Percentiles rank a stretch among this genome's conserved stretches.
Evolutionary conservation across 148 eudicot species (phyloP).

Genomic region (Persicaria maculosa): DNA sequence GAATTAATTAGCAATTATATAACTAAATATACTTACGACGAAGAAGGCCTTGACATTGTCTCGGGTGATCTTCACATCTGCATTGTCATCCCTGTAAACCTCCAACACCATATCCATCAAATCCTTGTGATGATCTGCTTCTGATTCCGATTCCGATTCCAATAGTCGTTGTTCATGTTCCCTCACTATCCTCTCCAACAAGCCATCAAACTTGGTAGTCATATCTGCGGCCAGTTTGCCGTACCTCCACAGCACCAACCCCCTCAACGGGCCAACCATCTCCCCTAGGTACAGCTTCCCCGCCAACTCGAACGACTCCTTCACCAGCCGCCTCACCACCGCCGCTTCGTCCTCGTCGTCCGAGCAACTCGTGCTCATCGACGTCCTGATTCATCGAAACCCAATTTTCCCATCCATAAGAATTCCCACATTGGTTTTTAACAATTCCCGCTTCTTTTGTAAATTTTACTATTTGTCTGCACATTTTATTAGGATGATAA

Average conservation of each 20-base stretch:
- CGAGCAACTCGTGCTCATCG: conserved; percentile 21
- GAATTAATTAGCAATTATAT: neutral
- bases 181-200: conserved; percentile 27
- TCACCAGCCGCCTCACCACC: conserved; percentile 19
- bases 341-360: conserved; percentile 18
- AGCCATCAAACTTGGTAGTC: conserved; percentile 15
- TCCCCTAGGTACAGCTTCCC: conserved; percentile 27
- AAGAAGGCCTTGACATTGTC: conserved; percentile 29
- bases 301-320: conserved; percentile 17
- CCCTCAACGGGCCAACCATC: conserved; percentile 19
- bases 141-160: neutral
- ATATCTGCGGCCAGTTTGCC: conserved; percentile 16
- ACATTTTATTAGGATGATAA: no score
- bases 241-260: conserved; percentile 21
- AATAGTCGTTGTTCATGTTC: conserved; percentile 19
- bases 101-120: conserved; percentile 29
- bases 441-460: no score
- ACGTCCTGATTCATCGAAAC: neutral
- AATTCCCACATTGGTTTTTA: no score
- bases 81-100: conserved; percentile 19
- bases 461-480: no score
- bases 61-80: conserved; percentile 25
- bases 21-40: conserved; percentile 16
- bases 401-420: no score
- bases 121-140: conserved; percentile 16